phyloP scores from a whole-genome alignment of 2,329 filamentous ascomycete genomes.

The Aureobasidium sp. region DNA sequence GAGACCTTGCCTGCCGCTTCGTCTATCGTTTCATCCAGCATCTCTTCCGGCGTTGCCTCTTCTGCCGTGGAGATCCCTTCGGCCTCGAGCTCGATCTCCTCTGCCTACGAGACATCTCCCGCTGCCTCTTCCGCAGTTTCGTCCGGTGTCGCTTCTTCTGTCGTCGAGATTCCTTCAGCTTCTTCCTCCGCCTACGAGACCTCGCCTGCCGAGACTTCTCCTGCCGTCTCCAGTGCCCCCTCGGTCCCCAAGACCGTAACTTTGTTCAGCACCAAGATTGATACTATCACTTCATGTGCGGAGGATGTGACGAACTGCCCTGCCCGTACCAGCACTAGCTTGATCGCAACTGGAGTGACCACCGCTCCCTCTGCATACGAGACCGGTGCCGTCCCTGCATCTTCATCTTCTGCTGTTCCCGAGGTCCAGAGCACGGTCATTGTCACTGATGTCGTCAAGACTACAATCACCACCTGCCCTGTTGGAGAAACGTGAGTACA shows the following conservation, averaged over 20 bases:
- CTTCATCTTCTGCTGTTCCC: constrained; percentile 16
- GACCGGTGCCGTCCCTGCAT: constrained; percentile 7
- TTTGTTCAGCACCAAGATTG: constrained; percentile 17
- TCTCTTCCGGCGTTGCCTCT: constrained; percentile 8
- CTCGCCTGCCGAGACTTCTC: constrained; percentile 14
- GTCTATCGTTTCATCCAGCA: constrained; percentile 2
- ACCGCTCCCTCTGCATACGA: constrained; percentile 16
- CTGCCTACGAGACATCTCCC: constrained; percentile 14
- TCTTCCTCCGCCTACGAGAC: constrained; percentile 16
- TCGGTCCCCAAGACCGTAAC: constrained; percentile 22
- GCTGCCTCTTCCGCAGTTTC: background rate
- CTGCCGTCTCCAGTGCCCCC: constrained; percentile 11
- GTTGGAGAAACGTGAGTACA: background rate
- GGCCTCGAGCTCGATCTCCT: background rate
- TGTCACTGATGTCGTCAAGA: constrained; percentile 15
- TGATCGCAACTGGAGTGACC: constrained; percentile 18
- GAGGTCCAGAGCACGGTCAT: constrained; percentile 9
- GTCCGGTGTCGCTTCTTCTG: constrained; percentile 5
- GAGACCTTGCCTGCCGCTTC: constrained; percentile 6
- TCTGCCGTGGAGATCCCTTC: background rate
- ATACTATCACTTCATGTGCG: constrained; percentile 19
- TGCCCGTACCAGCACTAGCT: constrained; percentile 19
- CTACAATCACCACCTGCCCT: constrained; percentile 15
- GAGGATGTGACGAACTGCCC: constrained; percentile 27
- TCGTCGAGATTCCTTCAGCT: background rate